Percentiles rank a stretch among this genome's conserved stretches.
Conservation (phyloP, 2,329 filamentous ascomycete species). For the Epichloe typhina region DNA sequence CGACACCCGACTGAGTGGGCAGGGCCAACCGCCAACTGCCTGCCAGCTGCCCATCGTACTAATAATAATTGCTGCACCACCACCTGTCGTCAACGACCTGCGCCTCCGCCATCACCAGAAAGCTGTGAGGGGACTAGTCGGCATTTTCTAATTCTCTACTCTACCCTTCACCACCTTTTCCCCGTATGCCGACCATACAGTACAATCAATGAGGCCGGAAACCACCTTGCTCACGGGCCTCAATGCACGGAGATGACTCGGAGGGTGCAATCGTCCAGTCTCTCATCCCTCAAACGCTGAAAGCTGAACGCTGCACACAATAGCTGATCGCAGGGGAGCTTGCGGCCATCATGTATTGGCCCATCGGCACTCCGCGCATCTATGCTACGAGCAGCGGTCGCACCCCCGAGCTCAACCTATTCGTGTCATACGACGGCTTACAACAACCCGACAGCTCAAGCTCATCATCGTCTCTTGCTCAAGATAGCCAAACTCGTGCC, state of each 20-base stretch:
- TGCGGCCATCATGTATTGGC: slow-evolving; percentile 68
- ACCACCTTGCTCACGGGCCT: not conserved
- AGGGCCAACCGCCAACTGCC: no score
- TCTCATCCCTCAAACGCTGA: slow-evolving; percentile 5
- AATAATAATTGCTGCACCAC: no score
- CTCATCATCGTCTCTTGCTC: slow-evolving; percentile 3
- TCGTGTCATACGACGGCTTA: slow-evolving; percentile 50
- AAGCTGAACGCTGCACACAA: slow-evolving; percentile 5
- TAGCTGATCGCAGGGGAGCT: slow-evolving; percentile 13
- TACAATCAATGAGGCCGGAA: not conserved
- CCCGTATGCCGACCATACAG: not conserved
- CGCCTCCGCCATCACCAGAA: not conserved
- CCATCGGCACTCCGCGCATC: slow-evolving; percentile 69
- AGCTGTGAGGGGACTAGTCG: no score
- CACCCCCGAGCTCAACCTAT: slow-evolving; percentile 33
- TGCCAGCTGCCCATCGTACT: no score
- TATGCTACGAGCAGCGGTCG: slow-evolving; percentile 64
- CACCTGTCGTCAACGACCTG: no score
- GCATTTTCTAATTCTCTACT: no score
- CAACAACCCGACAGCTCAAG: slow-evolving; percentile 19
- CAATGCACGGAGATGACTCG: slow-evolving; percentile 14
- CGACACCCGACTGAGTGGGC: no score
- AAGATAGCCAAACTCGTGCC: slow-evolving; percentile 11
- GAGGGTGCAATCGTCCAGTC: slow-evolving; percentile 9
- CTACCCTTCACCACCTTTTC: not conserved